Evolutionary conservation across 768 basidiomycete species (phyloP), one percentile per base, ranked within the genome.

Genomic region (Mycena alexandri): DNA sequence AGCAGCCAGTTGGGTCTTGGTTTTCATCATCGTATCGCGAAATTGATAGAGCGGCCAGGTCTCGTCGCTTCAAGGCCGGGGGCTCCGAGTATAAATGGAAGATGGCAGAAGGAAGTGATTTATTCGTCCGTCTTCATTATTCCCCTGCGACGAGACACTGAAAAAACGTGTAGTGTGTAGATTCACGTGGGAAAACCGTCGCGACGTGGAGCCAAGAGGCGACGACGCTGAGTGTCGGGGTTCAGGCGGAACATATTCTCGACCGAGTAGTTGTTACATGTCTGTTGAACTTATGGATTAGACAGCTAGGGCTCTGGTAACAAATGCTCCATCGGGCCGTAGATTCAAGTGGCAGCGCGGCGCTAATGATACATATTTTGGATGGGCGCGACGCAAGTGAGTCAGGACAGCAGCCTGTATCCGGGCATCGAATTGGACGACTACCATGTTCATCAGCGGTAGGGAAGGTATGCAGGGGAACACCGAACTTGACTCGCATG

Each of bases 401-500:
- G 60, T 65, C 67, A 71, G 43, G 71, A 50, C 58, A 42, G 65
- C 42, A 36, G 17, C 44, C 17, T 54, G 72, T 81, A 76, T 94
- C 74, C 93, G 89, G 47, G 94, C 94, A 80, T 95, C 93, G 67
- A 92, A 91, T 81, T 93, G 91, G 3, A 92, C 91, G 91, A 93
- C 91, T 92, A 56, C 69, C 67, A 61, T 70, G 46, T 43, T 22
- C 43, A 62, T 36, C 25, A 48, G 50, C 21, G 21, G 14, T 2
- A 7, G 46, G 17, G 61, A 44, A 53, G 22, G 41, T 11, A 38
- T 25, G 24, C 52, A 61, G 17, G 22, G 21, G 19, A 44, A 38
- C 43, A 38, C 38, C 38, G 38, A 38, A 38, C 38, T 38, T 38
- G 10, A 9, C 38, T 65, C 56, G 58, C 25, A 64, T 67, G 61